Percentiles rank a stretch among this genome's conserved stretches.
phyloP scores from a whole-genome alignment of 202 grass and related monocot genomes.

The Cymbopogon flexuosus region DNA sequence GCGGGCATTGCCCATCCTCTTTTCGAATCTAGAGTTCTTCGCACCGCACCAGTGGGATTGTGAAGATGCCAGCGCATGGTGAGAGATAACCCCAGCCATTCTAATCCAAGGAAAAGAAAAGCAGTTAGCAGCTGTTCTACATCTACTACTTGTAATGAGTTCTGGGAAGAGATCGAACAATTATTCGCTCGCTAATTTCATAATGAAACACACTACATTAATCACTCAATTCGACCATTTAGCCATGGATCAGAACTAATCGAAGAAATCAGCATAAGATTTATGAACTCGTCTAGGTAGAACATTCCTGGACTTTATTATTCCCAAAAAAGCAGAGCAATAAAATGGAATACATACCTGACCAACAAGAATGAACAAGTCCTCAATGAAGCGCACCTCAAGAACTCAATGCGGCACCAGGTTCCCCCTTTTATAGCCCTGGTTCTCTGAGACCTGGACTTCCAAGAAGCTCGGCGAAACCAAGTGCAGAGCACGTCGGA shows the following conservation, averaged over 20 bases:
- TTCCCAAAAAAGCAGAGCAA: background rate
- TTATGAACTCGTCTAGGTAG: background rate
- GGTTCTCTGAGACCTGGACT: background rate
- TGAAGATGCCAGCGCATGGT: slow-evolving; percentile 31
- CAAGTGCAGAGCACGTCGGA: slow-evolving; percentile 9
- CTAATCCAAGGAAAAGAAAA: slow-evolving; percentile 19
- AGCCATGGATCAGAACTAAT: background rate
- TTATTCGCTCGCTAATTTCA: background rate
- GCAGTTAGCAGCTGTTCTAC: background rate
- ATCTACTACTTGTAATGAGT: background rate
- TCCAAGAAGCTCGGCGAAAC: slow-evolving; percentile 17
- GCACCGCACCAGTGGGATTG: slow-evolving; percentile 8
- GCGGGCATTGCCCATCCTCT: background rate
- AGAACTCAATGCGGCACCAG: slow-evolving; percentile 16
- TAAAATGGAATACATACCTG: background rate
- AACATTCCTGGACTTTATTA: background rate
- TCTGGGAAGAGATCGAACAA: background rate
- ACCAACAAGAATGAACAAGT: background rate
- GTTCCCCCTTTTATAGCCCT: background rate
- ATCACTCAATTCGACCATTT: background rate
- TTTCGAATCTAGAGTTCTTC: slow-evolving; percentile 18
- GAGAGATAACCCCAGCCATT: slow-evolving; percentile 54
- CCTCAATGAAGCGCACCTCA: slow-evolving; percentile 17
- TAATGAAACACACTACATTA: background rate
- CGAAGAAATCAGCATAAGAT: background rate